These are phyloP conservation scores for Pseudonitzschia delicatissima DNA, from an alignment of 108 stramenopile genomes.

Conservation along the genomic window DNA sequence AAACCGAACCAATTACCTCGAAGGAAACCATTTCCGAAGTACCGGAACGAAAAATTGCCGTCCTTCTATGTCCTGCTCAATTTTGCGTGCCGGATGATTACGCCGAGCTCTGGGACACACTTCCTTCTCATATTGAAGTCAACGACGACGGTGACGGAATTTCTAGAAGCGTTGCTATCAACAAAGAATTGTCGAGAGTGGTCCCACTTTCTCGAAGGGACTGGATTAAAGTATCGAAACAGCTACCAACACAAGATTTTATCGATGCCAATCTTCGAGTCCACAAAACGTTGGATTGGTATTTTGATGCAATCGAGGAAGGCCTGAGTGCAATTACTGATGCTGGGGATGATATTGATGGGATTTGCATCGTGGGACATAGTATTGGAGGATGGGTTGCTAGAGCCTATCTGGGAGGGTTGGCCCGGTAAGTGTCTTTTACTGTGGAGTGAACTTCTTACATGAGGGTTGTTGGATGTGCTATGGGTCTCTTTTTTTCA, in stretches of 20 bases:
- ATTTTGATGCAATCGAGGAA: slow-evolving; percentile 70
- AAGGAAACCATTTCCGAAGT: not conserved
- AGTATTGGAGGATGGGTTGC: slow-evolving; percentile 82
- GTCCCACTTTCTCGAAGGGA: slow-evolving; percentile 71
- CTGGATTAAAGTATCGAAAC: slow-evolving; percentile 76
- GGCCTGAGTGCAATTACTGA: slow-evolving; percentile 53
- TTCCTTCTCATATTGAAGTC: slow-evolving; percentile 11
- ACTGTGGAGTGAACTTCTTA: not conserved
- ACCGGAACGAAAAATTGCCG: slow-evolving; percentile 5
- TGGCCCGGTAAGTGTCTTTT: slow-evolving; percentile 38
- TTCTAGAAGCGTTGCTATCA: slow-evolving; percentile 22
- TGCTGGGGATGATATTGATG: not conserved
- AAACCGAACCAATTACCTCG: not conserved
- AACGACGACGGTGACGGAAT: slow-evolving; percentile 9
- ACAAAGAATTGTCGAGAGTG: slow-evolving; percentile 37
- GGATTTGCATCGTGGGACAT: slow-evolving; percentile 64
- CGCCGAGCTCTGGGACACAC: slow-evolving; percentile 40
- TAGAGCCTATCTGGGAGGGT: slow-evolving; percentile 66
- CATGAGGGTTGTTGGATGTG: not conserved
- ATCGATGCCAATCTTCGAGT: slow-evolving; percentile 57
- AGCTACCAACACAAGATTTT: slow-evolving; percentile 61
- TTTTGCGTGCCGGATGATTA: slow-evolving; percentile 82
- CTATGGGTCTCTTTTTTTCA: not conserved
- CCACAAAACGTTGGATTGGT: slow-evolving; percentile 65
- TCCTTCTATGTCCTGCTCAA: slow-evolving; percentile 78